Percentiles rank a stretch among this genome's conserved stretches.
Evolutionary conservation across 2,329 filamentous ascomycete species (phyloP).

Genomic region (Juglanconis juglandina): DNA sequence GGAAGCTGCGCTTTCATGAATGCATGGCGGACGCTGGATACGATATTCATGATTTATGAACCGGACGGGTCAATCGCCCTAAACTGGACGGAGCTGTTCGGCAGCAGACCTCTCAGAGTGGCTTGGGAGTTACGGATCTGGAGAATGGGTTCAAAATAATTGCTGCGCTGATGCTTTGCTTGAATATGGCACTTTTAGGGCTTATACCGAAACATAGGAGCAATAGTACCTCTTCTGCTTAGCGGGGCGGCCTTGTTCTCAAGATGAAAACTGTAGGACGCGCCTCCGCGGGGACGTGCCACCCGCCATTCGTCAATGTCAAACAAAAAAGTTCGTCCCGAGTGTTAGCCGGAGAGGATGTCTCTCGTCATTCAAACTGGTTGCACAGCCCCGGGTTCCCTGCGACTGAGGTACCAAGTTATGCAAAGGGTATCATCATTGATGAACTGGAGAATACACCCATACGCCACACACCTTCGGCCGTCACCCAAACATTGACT

Average conservation of each 20-base stretch:
- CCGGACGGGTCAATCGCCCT: background rate
- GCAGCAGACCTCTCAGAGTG: background rate
- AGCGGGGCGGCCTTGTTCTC: background rate
- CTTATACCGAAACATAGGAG: background rate
- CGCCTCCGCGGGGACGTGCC: background rate
- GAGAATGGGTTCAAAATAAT: background rate
- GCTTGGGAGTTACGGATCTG: background rate
- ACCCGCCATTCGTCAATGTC: too few relatives aligned
- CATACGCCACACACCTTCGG: background rate
- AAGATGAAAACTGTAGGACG: background rate
- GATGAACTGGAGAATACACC: background rate
- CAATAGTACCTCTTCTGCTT: background rate
- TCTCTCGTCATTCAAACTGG: too few relatives aligned
- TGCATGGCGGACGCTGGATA: background rate
- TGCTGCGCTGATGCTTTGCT: background rate
- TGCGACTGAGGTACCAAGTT: background rate
- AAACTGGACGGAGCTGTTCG: background rate
- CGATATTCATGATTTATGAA: conserved; percentile 16
- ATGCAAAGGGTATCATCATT: background rate
- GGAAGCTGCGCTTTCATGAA: background rate
- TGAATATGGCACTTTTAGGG: background rate
- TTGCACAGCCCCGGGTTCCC: too few relatives aligned
- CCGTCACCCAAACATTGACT: background rate
- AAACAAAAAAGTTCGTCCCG: too few relatives aligned
- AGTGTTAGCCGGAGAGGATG: too few relatives aligned